Conservation (phyloP, 2,329 filamentous ascomycete species). For the Penicillium italicum region DNA sequence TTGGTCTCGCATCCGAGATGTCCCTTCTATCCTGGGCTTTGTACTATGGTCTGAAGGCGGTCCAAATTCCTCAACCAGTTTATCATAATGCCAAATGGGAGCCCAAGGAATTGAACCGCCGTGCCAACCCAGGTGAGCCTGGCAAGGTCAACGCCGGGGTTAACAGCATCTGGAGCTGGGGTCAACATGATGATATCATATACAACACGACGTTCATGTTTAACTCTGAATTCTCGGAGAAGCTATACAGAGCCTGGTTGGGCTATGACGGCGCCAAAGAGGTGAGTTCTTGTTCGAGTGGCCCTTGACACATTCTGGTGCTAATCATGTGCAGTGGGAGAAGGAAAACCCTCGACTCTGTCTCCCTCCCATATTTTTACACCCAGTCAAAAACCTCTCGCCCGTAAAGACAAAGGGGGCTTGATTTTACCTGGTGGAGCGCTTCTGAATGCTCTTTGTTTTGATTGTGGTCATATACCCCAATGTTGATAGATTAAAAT, state of each 20-base stretch:
- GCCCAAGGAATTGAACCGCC: slow-evolving; percentile 3
- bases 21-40: slow-evolving; percentile 10
- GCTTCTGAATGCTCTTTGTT: neutral
- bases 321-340: slow-evolving; percentile 6
- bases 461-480: neutral
- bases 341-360: slow-evolving; percentile 3
- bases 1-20: slow-evolving; percentile 17
- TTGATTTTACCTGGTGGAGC: neutral
- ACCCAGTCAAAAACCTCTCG: slow-evolving; percentile 9
- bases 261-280: slow-evolving; percentile 7
- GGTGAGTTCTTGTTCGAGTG: neutral
- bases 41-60: slow-evolving; percentile 16
- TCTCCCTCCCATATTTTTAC: slow-evolving; percentile 10
- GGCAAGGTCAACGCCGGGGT: slow-evolving; percentile 5
- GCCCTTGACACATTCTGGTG: neutral
- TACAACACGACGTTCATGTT: slow-evolving; percentile 12
- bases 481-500: neutral
- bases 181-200: slow-evolving; percentile 8
- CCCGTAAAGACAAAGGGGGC: neutral
- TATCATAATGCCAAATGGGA: slow-evolving; percentile 11
- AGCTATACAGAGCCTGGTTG: slow-evolving; percentile 10
- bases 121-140: slow-evolving; percentile 10
- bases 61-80: slow-evolving; percentile 12
- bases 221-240: slow-evolving; percentile 4
- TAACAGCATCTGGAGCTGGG: slow-evolving; percentile 13